phyloP scores from a whole-genome alignment of 257 asterid genomes.

The Nicotiana tabacum region DNA sequence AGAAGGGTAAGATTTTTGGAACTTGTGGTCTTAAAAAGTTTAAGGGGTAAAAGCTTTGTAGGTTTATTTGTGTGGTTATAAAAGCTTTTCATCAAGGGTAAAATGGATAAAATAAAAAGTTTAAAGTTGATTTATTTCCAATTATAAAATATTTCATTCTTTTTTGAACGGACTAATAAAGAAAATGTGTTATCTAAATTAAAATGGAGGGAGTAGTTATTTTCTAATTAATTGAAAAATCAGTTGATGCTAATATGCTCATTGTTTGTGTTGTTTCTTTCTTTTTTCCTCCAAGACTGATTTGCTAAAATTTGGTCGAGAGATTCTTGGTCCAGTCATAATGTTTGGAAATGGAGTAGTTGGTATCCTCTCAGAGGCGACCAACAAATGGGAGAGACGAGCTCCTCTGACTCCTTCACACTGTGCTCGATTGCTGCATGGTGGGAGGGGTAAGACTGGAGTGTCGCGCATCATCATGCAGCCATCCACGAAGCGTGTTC shows the following conservation, averaged over 20 bases:
- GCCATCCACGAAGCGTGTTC: constrained; percentile 90
- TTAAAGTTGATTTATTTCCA: too few relatives aligned
- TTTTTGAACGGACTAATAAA: too few relatives aligned
- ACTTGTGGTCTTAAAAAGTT: too few relatives aligned
- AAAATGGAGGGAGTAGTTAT: not conserved
- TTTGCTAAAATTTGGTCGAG: not conserved
- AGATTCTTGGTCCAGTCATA: not conserved
- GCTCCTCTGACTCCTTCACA: constrained; percentile 88
- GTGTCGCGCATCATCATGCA: constrained; percentile 79
- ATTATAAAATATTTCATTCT: too few relatives aligned
- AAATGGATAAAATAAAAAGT: too few relatives aligned
- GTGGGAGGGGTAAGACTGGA: constrained; percentile 75
- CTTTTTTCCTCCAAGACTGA: not conserved
- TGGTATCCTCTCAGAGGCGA: constrained; percentile 89
- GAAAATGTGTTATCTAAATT: too few relatives aligned
- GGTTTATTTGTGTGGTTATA: too few relatives aligned
- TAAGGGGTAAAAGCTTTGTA: too few relatives aligned
- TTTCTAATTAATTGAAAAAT: not conserved
- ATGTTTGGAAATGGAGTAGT: constrained; percentile 93
- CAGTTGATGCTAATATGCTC: not conserved
- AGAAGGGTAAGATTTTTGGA: too few relatives aligned
- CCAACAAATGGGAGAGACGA: constrained; percentile 98
- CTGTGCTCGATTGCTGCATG: constrained; percentile 77
- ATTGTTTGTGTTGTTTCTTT: not conserved
- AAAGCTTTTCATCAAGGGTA: too few relatives aligned